Base-by-base conservation (phyloP, 768 basidiomycete species). In the Tylopilus sp. region DNA sequence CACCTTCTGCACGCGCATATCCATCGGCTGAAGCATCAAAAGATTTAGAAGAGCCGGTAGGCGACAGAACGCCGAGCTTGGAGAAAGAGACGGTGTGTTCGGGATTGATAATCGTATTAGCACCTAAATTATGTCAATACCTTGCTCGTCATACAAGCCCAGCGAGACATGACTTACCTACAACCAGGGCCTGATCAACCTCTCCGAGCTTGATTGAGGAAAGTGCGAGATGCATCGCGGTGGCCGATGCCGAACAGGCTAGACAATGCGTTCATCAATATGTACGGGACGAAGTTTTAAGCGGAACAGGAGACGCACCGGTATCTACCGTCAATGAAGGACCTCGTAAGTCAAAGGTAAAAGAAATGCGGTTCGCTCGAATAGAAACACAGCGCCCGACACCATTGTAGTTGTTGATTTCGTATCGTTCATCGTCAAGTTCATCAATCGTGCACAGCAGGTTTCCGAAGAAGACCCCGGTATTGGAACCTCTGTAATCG, bases 251-350 rank as follows among this genome's bases (percentile, higher is more conserved):
- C 31, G 75, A 79, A 55, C 79, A 80, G 7, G 63, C 63, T 64
- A 35, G 44, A 33, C 12, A 8, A 38, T 23, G 36, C 15, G 18
- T 22, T 41, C 33, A 11, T n/a, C 2, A 12, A 7, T 4, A 15
- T 20, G 8, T 44, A 3, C 1, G 28, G 17, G 8, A 18, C 20
- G 8, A 4, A 3, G 7, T 21, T 22, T 28, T 17, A 7, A 11
- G 38, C 11, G 21, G 11, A 40, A 50, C 1, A 3, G 11, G 11
- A 13, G 2, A 40, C 52, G 1, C 33, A 66, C 64, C 63, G 2
- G 60, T 60, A 52, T 81, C 79, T 0, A 73, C 57, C 6, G 78
- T 74, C 30, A 80, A 52, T 4, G 79, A 81, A 12, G 79, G 80
- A 12, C 79, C 79, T 1, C 62, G 69, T 18, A 73, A 50, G 44